phyloP scores from a whole-genome alignment of 306 rosid genomes.

The Vigna angularis region DNA sequence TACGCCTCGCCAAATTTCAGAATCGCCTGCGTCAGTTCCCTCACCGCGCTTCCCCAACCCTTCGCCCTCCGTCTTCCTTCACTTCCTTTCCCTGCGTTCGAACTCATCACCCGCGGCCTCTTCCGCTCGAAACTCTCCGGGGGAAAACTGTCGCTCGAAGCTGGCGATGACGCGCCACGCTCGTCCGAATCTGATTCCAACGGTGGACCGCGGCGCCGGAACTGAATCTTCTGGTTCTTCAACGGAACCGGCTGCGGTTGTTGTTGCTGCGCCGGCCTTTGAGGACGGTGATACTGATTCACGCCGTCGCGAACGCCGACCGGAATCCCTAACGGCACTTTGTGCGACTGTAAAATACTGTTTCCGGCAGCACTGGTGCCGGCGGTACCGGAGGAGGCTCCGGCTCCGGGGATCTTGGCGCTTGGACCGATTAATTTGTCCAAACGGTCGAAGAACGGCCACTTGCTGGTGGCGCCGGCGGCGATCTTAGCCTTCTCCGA shows the following conservation, averaged over 20 bases:
- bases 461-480: slow-evolving; percentile 66
- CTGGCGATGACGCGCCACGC: slow-evolving; percentile 61
- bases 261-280: slow-evolving; percentile 41
- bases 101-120: slow-evolving; percentile 53
- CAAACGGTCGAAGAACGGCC: slow-evolving; percentile 77
- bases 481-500: slow-evolving; percentile 82
- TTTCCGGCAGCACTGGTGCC: slow-evolving; percentile 26
- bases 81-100: slow-evolving; percentile 44
- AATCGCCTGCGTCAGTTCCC: slow-evolving; percentile 84
- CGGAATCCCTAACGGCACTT: slow-evolving; percentile 77
- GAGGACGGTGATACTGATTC: slow-evolving; percentile 49
- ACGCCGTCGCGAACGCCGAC: slow-evolving; percentile 57
- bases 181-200: slow-evolving; percentile 54
- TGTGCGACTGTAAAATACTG: slow-evolving; percentile 48
- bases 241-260: slow-evolving; percentile 23
- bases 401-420: slow-evolving; percentile 53
- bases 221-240: slow-evolving; percentile 60
- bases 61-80: slow-evolving; percentile 41
- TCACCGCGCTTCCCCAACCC: slow-evolving; percentile 77
- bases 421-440: slow-evolving; percentile 80
- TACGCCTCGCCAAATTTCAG: slow-evolving; percentile 91
- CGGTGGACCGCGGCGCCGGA: slow-evolving; percentile 47
- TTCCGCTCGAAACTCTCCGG: slow-evolving; percentile 60
- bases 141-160: slow-evolving; percentile 73
- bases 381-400: slow-evolving; percentile 23